These are phyloP conservation scores for Oryza longistaminata DNA, from an alignment of 176 grass and related monocot species.

Conservation along the genomic window DNA sequence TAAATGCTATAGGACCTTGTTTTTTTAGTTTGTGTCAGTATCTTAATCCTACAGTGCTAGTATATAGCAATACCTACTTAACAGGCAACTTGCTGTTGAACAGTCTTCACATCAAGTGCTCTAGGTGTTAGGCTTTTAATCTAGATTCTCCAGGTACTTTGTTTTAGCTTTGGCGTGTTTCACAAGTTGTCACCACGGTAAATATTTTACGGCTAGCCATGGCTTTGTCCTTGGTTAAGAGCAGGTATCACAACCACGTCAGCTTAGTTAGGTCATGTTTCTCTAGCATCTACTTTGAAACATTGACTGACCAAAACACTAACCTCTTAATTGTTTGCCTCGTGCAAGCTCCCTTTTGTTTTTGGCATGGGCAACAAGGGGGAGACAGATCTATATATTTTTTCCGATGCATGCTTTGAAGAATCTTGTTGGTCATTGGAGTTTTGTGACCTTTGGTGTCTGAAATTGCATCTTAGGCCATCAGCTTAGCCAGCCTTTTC, in stretches of 20 bases:
- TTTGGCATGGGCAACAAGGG: conserved; percentile 37
- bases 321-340: conserved; percentile 33
- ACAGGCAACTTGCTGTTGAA: conserved; percentile 25
- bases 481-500: conserved; percentile 47
- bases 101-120: conserved; percentile 33
- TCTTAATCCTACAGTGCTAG: conserved; percentile 19
- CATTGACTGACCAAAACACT: conserved; percentile 41
- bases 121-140: conserved; percentile 39
- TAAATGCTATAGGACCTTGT: conserved; percentile 27
- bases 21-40: conserved; percentile 33
- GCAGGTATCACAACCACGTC: conserved; percentile 9
- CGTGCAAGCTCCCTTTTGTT: conserved; percentile 25
- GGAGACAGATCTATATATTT: conserved; percentile 41
- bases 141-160: conserved; percentile 39
- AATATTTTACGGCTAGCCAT: conserved; percentile 21
- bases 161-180: conserved; percentile 37
- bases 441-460: conserved; percentile 46
- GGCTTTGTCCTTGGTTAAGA: conserved; percentile 18
- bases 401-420: conserved; percentile 35
- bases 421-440: conserved; percentile 59
- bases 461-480: conserved; percentile 47
- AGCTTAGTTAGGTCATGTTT: conserved; percentile 43
- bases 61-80: conserved; percentile 34
- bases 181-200: conserved; percentile 31
- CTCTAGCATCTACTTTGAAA: conserved; percentile 42